Evolutionary conservation across 1,139 yeast species (phyloP), one percentile per base, ranked within the genome.

Genomic region (Zhuliangozyma parablackwelliae): DNA sequence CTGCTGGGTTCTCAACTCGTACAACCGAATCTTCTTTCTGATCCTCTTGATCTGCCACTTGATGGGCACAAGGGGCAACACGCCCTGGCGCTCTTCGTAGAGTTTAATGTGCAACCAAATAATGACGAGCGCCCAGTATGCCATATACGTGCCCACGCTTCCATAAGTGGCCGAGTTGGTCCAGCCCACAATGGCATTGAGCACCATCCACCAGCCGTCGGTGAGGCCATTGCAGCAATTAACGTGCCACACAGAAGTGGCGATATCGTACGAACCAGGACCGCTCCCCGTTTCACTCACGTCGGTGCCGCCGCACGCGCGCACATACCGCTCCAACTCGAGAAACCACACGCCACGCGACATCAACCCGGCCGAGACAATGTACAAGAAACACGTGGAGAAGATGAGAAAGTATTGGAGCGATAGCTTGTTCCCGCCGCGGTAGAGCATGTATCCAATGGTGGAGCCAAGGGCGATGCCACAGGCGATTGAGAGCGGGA

Each of bases 161-260:
- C 96, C 96, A 55, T 85, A 87, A 2, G 97, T 89, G 12, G 97
- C 97, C 28, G 94, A 79, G 61, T 90, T 90, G 28, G 92, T 86
- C 98, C 98, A 90, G 1, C 97, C 98, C 39, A 92, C 72, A 10
- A 90, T 66, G 6, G 97, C 97, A 49, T 92, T 89, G 57, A 89
- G 75, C 28, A 90, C 72, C 82, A 87, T 88, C 96, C 96, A 90
- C 45, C 95, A 92, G 28, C 90, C 90, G 56, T 85, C 95, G 31
- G 75, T 82, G 48, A 83, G 80, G 13, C 97, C 96, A 59, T 88
- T 88, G 65, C 97, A 90, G 62, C 97, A 90, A 66, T 90, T 89
- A 30, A 90, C 97, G 64, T 90, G 97, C 97, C 97, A 90, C 2
- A 90, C 86, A 11, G 84, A 73, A 43, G 75, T 78, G 26, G 76